These are phyloP conservation scores for Penicillium crystallinum DNA, from an alignment of 495 filamentous ascomycete species.

Conservation along the genomic window DNA sequence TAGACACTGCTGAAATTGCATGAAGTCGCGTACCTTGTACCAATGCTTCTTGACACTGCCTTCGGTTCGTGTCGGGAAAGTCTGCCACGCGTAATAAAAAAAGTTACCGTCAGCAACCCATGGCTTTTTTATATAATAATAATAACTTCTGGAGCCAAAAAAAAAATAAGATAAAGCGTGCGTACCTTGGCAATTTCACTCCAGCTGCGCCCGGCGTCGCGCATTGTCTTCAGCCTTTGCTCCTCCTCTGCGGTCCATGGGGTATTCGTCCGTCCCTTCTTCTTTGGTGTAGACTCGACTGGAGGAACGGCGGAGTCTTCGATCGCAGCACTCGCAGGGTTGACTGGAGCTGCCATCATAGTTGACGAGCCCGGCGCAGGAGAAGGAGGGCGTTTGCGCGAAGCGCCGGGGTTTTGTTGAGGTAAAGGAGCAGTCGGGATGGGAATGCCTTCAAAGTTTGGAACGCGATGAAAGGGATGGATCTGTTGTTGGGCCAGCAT, in stretches of 20 bases:
- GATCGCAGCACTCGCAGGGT: conserved; percentile 22
- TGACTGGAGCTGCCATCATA: conserved; percentile 29
- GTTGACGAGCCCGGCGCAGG: conserved; percentile 30
- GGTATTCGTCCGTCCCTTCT: conserved; percentile 94
- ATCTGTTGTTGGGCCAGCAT: conserved; percentile 42
- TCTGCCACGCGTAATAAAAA: conserved; percentile 49
- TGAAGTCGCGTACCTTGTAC: conserved; percentile 72
- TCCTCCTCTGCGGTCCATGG: conserved; percentile 97
- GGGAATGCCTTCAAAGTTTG: conserved; percentile 38
- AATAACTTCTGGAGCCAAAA: too few relatives aligned
- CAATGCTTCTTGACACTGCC: conserved; percentile 99
- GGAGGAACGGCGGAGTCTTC: conserved; percentile 30
- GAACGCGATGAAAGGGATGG: conserved; percentile 37
- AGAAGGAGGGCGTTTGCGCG: conserved; percentile 45
- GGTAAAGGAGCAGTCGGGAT: conserved; percentile 35
- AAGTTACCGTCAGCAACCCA: conserved; percentile 11
- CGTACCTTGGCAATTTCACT: conserved; percentile 92
- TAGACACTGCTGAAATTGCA: conserved; percentile 3
- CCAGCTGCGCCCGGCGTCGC: conserved; percentile 90
- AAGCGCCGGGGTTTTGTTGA: conserved; percentile 24
- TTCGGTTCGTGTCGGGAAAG: conserved; percentile 88
- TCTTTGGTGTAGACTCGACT: conserved; percentile 56
- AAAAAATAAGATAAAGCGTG: not conserved
- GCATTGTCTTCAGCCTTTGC: conserved; percentile 84
- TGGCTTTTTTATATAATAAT: not conserved